Percentiles rank a stretch among this genome's conserved stretches.
These are phyloP conservation scores for Auxenochlorella pyrenoidosa DNA, from an alignment of 139 green algal genomes.

Conservation along the genomic window DNA sequence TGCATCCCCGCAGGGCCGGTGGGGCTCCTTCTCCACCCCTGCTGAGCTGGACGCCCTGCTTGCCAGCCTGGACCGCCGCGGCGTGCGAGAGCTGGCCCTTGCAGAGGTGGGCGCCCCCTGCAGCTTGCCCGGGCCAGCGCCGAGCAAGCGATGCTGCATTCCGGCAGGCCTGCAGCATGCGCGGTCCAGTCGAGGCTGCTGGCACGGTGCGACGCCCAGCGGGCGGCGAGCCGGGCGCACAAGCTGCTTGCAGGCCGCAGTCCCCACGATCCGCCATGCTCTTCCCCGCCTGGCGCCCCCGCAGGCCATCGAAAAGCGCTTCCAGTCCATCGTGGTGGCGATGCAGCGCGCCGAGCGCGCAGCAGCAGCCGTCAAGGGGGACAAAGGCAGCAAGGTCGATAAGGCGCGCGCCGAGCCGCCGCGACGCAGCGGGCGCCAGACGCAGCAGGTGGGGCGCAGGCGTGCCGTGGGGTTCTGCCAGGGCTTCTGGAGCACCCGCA, in stretches of 20 bases:
- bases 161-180: no score
- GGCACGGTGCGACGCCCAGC: no score
- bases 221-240: no score
- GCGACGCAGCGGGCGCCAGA: slow-evolving; percentile 21
- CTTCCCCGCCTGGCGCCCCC: not conserved
- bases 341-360: slow-evolving; percentile 3
- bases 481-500: not conserved
- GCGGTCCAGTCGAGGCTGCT: no score
- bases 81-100: slow-evolving; percentile 52
- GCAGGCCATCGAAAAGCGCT: slow-evolving; percentile 10
- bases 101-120: not conserved
- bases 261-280: no score
- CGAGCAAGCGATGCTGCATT: no score
- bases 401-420: slow-evolving; percentile 7
- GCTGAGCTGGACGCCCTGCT: slow-evolving; percentile 54
- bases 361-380: not conserved
- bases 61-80: slow-evolving; percentile 53
- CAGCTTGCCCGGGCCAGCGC: no score
- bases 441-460: slow-evolving; percentile 7
- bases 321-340: not conserved
- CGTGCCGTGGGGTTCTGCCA: no score
- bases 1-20: slow-evolving; percentile 31
- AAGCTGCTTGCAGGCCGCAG: no score
- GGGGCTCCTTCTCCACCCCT: slow-evolving; percentile 20
- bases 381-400: not conserved